Percentiles rank a stretch among this genome's conserved stretches.
Evolutionary conservation across 148 eudicot species (phyloP).

Genomic region (Chenopodium berlandieri): DNA sequence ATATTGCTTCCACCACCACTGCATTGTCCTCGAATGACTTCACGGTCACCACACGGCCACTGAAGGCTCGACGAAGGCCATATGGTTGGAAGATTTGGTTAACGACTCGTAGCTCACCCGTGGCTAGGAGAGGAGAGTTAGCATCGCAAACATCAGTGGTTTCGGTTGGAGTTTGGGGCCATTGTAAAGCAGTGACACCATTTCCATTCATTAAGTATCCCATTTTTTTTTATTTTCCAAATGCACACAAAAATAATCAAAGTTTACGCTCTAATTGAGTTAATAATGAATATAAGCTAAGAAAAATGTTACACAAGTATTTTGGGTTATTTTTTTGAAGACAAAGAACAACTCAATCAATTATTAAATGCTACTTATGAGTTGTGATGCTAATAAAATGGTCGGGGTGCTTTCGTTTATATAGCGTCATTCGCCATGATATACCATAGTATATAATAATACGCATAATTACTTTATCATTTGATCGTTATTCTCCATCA

Average conservation of each 20-base stretch:
- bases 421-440: no score
- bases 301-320: no score
- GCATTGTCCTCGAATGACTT: constrained; percentile 22
- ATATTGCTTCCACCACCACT: background rate
- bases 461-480: no score
- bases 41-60: constrained; percentile 22
- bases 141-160: constrained; percentile 22
- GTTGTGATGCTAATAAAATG: no score
- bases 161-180: background rate
- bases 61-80: constrained; percentile 7
- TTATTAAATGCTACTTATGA: no score
- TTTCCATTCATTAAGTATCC: background rate
- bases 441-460: no score
- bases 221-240: background rate
- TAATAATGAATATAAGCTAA: no score
- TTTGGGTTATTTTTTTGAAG: no score
- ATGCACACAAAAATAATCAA: no score
- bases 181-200: background rate
- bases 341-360: no score
- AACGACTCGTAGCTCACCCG: constrained; percentile 4
- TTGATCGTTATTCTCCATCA: no score
- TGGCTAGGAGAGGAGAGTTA: constrained; percentile 15
- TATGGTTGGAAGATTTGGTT: constrained; percentile 16
- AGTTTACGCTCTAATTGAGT: background rate
- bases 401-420: no score